These are phyloP conservation scores for Camellia oleifera DNA, from an alignment of 179 eudicot species.

Conservation along the genomic window DNA sequence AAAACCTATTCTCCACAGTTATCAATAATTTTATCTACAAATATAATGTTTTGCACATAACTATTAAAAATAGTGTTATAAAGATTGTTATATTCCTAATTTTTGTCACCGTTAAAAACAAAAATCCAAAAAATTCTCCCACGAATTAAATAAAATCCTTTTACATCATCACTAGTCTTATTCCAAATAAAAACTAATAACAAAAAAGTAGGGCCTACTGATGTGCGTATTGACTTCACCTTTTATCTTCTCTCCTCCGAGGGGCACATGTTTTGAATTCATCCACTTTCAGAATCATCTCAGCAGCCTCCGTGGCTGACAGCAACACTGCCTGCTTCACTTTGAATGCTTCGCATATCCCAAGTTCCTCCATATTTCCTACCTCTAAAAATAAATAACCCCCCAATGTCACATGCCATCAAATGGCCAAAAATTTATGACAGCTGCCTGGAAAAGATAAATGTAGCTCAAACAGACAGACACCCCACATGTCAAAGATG, in stretches of 20 bases:
- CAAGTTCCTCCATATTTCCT: constrained; percentile 80
- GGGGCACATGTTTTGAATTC: constrained; percentile 96
- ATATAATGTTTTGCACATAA: no score
- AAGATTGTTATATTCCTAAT: no score
- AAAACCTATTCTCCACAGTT: no score
- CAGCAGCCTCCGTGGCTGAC: constrained; percentile 94
- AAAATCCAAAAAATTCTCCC: no score
- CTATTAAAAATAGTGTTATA: no score
- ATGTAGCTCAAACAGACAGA: no score
- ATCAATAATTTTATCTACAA: no score
- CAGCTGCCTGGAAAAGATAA: neutral
- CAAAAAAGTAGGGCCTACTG: no score
- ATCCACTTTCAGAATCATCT: constrained; percentile 91
- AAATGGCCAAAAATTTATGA: neutral
- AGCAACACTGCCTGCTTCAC: constrained; percentile 87
- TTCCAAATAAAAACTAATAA: no score
- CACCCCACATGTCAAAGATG: neutral
- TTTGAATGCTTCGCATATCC: constrained; percentile 86
- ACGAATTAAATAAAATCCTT: no score
- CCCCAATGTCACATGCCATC: neutral
- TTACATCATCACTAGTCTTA: no score
- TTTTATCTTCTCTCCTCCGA: constrained; percentile 80
- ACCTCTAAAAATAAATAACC: constrained; percentile 40
- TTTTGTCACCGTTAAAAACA: no score
- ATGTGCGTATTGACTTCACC: constrained; percentile 36